These are phyloP conservation scores for Rhodotorula sp. DNA, from an alignment of 1,284 basidiomycete species.

Conservation along the genomic window DNA sequence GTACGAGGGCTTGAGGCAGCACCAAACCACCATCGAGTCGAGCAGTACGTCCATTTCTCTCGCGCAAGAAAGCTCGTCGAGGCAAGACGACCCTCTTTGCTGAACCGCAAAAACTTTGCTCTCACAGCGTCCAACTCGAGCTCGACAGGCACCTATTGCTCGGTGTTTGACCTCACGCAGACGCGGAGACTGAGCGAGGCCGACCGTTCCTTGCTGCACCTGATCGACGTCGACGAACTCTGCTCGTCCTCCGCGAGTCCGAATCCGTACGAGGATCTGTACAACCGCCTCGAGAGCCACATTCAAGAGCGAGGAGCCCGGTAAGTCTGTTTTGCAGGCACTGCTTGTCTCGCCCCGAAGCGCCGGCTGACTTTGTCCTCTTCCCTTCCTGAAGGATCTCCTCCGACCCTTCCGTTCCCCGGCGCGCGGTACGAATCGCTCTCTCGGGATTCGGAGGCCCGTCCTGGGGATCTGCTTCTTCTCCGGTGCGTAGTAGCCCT, in stretches of 20 bases:
- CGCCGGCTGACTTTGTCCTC: background rate
- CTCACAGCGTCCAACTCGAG: background rate
- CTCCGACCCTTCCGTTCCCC: slow-evolving; percentile 11
- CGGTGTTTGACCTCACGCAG: slow-evolving; percentile 67
- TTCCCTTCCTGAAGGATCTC: background rate
- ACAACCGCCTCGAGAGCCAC: slow-evolving; percentile 17
- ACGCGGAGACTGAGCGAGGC: slow-evolving; percentile 39
- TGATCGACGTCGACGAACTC: slow-evolving; percentile 30
- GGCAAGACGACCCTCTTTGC: background rate
- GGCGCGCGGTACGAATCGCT: slow-evolving; percentile 37
- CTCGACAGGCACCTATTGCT: slow-evolving; percentile 61
- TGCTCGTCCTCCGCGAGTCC: background rate
- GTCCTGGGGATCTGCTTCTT: slow-evolving; percentile 27
- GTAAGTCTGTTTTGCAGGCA: background rate
- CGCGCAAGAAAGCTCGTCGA: background rate
- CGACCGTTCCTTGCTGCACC: slow-evolving; percentile 36
- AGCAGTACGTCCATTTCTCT: slow-evolving; percentile 26
- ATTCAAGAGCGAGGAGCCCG: slow-evolving; percentile 17
- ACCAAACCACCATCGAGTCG: slow-evolving; percentile 72
- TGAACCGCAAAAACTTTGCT: no score
- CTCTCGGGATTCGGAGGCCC: slow-evolving; percentile 38
- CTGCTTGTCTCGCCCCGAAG: no score
- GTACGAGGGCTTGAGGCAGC: slow-evolving; percentile 86
- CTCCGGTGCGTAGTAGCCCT: slow-evolving; percentile 2
- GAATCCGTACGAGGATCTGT: slow-evolving; percentile 22